Base-by-base conservation (phyloP, 768 basidiomycete genomes). In the Agaricus subrufescens region DNA sequence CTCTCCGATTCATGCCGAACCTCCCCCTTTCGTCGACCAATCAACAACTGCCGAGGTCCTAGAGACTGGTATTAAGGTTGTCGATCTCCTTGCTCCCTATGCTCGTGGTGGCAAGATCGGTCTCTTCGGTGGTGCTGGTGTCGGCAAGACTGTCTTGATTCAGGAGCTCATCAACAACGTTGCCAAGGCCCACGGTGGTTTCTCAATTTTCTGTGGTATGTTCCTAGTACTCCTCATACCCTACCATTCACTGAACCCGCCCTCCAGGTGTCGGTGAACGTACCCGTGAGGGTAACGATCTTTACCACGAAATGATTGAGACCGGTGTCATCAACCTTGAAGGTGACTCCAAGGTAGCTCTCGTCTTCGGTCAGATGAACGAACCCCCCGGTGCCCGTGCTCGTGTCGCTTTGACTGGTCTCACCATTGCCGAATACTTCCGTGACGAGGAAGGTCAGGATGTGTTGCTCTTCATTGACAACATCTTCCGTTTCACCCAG, bases 401-500 rank as follows among this genome's bases (percentile, higher is more conserved):
- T 68, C 97, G 97, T 90, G 97, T 99, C 67, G 97, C 97, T 62
- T 86, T 99, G 67, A 98, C 97, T 65, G 97, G 97, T 75, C 80
- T 99, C 58, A 99, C 97, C 70, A 98, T 98, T 65, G 97, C 97
- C 62, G 97, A 99, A 78, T 99, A 98, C 81, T 99, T 99, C 97
- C 95, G 97, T 87, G 97, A 99, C 67, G 96, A 98, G 80, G 96
- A 99, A 79, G 97, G 97, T 62, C 97, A 99, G 76, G 97, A 99
- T 74, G 97, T 99, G 82, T 84, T 99, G 71, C 87, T 99, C 70
- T 99, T 99, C 85, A 99, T 99, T 72, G 97, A 99, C 90, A 99
- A 99, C 86, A 99, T 99, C 78, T 99, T 99, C 97, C 95, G 97
- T 71, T 99, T 99, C 91, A 99, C 97, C 65, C 97, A 98, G 75